A percentile compares a stretch with the other conserved stretches of the same genome.
These are phyloP conservation scores for Boletus edulis DNA, from an alignment of 768 basidiomycete genomes.

Conservation along the genomic window DNA sequence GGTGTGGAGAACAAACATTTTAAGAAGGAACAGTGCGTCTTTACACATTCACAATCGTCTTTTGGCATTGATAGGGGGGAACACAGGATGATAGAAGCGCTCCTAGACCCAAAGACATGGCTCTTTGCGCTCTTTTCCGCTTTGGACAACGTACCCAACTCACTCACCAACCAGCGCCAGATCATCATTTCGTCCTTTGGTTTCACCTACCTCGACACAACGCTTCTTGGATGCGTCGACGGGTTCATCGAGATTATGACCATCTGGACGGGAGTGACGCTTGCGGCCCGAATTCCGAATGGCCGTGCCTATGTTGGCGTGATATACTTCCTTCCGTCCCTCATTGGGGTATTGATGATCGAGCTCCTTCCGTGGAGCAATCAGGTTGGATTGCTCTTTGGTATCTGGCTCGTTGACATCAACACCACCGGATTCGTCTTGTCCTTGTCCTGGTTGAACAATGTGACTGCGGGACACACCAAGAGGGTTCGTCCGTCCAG, in stretches of 20 bases:
- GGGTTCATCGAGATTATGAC: constrained; percentile 66
- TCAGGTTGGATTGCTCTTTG: constrained; percentile 62
- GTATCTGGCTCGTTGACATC: constrained; percentile 37
- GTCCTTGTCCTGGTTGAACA: constrained; percentile 61
- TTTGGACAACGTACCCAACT: constrained; percentile 63
- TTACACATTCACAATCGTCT: not conserved
- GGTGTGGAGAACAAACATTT: constrained; percentile 82
- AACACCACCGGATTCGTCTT: constrained; percentile 60
- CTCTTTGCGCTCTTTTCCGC: constrained; percentile 68
- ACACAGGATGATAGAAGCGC: constrained; percentile 62
- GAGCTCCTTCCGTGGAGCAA: constrained; percentile 64
- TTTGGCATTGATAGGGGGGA: not conserved
- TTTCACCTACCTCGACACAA: constrained; percentile 61
- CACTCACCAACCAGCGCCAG: constrained; percentile 60
- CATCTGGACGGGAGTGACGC: constrained; percentile 61
- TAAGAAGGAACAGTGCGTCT: constrained; percentile 72
- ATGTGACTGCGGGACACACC: constrained; percentile 68
- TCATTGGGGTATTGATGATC: constrained; percentile 60
- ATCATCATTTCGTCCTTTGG: constrained; percentile 69
- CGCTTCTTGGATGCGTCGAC: constrained; percentile 65
- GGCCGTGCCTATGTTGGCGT: constrained; percentile 61
- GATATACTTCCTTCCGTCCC: constrained; percentile 62
- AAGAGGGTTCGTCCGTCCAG: constrained; percentile 53
- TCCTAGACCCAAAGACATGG: constrained; percentile 72
- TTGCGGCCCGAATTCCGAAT: constrained; percentile 56